Evolutionary conservation across 1,284 basidiomycete species (phyloP), one percentile per base, ranked within the genome.

Genomic region (Fomes fomentarius): DNA sequence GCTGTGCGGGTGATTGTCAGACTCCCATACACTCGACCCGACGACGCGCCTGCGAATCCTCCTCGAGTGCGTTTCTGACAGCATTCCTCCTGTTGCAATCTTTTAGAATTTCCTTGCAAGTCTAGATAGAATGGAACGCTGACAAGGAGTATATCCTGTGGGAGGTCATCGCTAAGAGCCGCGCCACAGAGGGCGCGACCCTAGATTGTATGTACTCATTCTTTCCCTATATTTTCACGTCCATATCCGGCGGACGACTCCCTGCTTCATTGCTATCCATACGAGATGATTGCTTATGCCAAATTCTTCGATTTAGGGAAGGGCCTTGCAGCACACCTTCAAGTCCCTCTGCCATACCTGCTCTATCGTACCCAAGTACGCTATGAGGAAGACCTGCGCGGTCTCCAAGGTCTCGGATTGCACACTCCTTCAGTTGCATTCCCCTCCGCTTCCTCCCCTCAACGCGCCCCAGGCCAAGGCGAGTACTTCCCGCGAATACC

Each of bases 71-170:
- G 82, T 77, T n/a, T n/a, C n/a, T n/a, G n/a, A n/a, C n/a, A n/a
- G n/a, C n/a, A n/a, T n/a, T n/a, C n/a, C n/a, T n/a, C n/a, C n/a
- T n/a, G n/a, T n/a, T n/a, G n/a, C n/a, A n/a, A n/a, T n/a, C n/a
- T n/a, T n/a, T n/a, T n/a, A n/a, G n/a, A n/a, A n/a, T 9, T 21
- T 8, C 21, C 17, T 28, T 30, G 44, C 57, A 69, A 66, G 61
- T 63, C 50, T 64, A 89, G 91, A 85, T 93, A 69, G 84, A 88
- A 76, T 93, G 90, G 91, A 89, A 80, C 41, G 61, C 80, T 4
- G 88, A 92, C 57, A 93, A 93, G 69, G 90, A 91, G 47, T 85
- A 85, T 57, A 82, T 90, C 14, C 73, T 93, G 5, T 93, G 91
- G 91, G 89, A 90, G 68, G 86, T 89, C 43, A 90, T 93, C 57